Percentiles rank a stretch among this genome's conserved stretches.
phyloP scores from a whole-genome alignment of 805 yeast species.

The Nakazawaea ernobii region DNA sequence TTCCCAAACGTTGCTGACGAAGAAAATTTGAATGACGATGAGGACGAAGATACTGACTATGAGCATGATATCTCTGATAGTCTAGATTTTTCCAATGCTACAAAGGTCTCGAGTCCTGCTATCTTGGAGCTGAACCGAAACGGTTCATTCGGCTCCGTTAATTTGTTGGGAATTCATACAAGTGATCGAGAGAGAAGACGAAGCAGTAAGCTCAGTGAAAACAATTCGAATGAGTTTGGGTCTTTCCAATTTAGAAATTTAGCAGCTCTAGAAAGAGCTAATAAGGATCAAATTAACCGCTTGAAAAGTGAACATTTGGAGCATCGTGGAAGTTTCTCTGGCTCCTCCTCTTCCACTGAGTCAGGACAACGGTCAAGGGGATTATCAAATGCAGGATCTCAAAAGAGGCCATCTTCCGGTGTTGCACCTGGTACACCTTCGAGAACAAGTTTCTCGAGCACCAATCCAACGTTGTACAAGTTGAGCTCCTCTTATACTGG shows the following conservation, averaged over 20 bases:
- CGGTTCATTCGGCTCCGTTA: constrained; percentile 17
- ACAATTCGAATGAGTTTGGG: constrained; percentile 73
- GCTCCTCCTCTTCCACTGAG: constrained; percentile 45
- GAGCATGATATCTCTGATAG: constrained; percentile 9
- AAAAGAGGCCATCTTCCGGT: constrained; percentile 46
- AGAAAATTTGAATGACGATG: constrained; percentile 26
- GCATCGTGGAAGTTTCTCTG: constrained; percentile 33
- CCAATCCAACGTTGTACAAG: not conserved
- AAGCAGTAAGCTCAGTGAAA: constrained; percentile 65
- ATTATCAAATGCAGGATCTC: constrained; percentile 26
- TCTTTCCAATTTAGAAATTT: constrained; percentile 86
- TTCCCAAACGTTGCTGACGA: constrained; percentile 44
- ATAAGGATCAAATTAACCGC: constrained; percentile 85
- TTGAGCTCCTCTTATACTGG: constrained; percentile 16
- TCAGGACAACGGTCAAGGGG: constrained; percentile 24
- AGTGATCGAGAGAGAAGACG: constrained; percentile 62
- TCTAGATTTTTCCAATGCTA: constrained; percentile 9
- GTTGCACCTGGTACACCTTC: constrained; percentile 6
- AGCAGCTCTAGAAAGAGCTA: constrained; percentile 87
- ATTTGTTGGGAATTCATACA: constrained; percentile 40
- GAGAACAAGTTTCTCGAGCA: constrained; percentile 2
- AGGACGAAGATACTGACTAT: constrained; percentile 12
- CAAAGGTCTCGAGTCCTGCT: constrained; percentile 4
- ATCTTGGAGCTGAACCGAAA: constrained; percentile 4
- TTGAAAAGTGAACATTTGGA: constrained; percentile 79